A percentile compares a stretch with the other conserved stretches of the same genome.
Conservation (phyloP, 257 asterid species). For the Lantana camara region DNA sequence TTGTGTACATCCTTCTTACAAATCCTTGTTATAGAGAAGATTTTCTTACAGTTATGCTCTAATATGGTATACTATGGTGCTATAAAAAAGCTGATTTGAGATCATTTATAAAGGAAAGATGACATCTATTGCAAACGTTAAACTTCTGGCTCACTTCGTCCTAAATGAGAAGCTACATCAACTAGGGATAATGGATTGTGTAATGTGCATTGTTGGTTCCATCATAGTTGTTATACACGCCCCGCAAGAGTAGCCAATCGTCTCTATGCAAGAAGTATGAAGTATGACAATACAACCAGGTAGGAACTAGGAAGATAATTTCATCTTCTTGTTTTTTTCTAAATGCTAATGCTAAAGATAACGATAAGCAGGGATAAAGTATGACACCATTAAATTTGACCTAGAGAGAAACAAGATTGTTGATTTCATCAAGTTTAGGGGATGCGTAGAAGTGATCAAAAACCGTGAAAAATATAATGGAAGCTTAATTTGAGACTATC, state of each 20-base stretch:
- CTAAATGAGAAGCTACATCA: slow-evolving; percentile 74
- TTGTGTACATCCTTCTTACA: background rate
- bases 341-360: slow-evolving; percentile 6
- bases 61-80: slow-evolving; percentile 47
- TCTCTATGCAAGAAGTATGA: slow-evolving; percentile 83
- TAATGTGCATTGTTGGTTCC: slow-evolving; percentile 82
- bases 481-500: too few relatives aligned
- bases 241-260: slow-evolving; percentile 70
- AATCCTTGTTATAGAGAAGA: background rate
- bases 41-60: slow-evolving; percentile 7
- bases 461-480: too few relatives aligned
- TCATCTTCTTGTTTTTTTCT: slow-evolving; percentile 7
- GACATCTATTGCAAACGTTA: too few relatives aligned
- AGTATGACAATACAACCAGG: slow-evolving; percentile 79
- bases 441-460: too few relatives aligned
- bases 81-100: too few relatives aligned
- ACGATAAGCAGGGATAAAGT: too few relatives aligned
- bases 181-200: slow-evolving; percentile 78
- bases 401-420: too few relatives aligned
- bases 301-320: slow-evolving; percentile 31
- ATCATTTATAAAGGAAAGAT: too few relatives aligned
- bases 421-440: too few relatives aligned
- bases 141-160: slow-evolving; percentile 74
- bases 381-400: too few relatives aligned
- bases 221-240: slow-evolving; percentile 76